Evolutionary conservation across 106 monocot genomes (phyloP).

Genomic region (Dendrobium chrysotoxum): DNA sequence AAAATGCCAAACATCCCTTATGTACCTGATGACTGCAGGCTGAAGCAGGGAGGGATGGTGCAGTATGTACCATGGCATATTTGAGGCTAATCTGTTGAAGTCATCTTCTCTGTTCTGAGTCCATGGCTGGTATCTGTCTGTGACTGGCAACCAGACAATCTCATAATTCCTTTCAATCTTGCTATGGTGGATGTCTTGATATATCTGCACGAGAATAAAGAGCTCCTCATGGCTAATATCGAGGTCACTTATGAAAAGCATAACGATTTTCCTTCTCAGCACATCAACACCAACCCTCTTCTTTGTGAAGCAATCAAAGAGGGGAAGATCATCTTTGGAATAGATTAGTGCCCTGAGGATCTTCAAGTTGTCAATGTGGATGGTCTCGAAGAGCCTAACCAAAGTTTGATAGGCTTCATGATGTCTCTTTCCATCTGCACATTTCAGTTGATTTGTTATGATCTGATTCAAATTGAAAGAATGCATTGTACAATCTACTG

Average conservation of each 20-base stretch:
- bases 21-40: constrained; percentile 32
- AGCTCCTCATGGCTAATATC: constrained; percentile 63
- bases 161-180: constrained; percentile 59
- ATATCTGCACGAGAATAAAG: constrained; percentile 62
- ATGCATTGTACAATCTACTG: background rate
- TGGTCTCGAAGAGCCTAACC: constrained; percentile 46
- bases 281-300: constrained; percentile 48
- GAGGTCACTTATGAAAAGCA: constrained; percentile 67
- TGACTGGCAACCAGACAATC: constrained; percentile 73
- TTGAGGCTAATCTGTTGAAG: constrained; percentile 28
- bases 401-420: constrained; percentile 49
- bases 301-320: constrained; percentile 51
- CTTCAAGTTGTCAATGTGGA: constrained; percentile 80
- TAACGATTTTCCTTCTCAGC: constrained; percentile 65
- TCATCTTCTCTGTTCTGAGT: constrained; percentile 16
- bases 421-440: constrained; percentile 58
- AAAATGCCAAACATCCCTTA: constrained; percentile 53
- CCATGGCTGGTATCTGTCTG: constrained; percentile 46
- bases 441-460: background rate
- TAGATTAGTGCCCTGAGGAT: constrained; percentile 52
- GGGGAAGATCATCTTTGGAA: constrained; percentile 57
- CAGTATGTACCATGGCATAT: constrained; percentile 68
- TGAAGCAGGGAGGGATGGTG: constrained; percentile 52
- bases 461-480: background rate
- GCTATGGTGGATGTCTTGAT: constrained; percentile 49